phyloP scores from a whole-genome alignment of 2,329 filamentous ascomycete species.

The Stagonosporopsis rhizophila region DNA sequence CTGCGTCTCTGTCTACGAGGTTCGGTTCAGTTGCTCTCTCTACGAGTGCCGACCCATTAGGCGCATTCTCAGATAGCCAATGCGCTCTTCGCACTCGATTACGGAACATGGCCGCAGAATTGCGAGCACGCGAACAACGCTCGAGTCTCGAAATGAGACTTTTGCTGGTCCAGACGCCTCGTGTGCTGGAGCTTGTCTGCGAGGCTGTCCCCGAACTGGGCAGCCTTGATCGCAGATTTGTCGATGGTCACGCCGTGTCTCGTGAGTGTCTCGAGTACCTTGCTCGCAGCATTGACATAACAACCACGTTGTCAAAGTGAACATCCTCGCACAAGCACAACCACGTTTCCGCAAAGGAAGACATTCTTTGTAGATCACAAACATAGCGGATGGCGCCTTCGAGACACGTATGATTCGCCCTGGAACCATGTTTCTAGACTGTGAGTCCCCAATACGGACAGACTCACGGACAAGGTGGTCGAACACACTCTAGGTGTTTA shows the following conservation, averaged over 20 bases:
- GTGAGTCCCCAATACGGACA: background rate
- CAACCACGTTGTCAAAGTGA: background rate
- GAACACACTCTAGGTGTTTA: background rate
- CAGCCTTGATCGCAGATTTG: slow-evolving; percentile 13
- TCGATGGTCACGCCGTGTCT: slow-evolving; percentile 17
- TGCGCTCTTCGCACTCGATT: background rate
- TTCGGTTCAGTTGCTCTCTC: background rate
- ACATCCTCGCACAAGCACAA: background rate
- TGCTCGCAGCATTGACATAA: background rate
- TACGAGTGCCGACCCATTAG: background rate
- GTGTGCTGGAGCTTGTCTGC: background rate
- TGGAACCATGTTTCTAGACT: background rate
- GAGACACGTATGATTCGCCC: slow-evolving; percentile 8
- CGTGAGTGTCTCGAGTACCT: slow-evolving; percentile 20
- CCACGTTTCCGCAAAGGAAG: background rate
- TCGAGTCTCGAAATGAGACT: background rate
- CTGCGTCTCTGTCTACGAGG: background rate
- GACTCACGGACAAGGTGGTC: background rate
- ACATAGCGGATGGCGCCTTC: background rate
- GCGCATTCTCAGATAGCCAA: background rate
- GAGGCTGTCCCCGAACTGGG: slow-evolving; percentile 2
- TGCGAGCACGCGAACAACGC: background rate
- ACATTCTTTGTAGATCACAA: background rate
- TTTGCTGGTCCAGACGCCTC: background rate
- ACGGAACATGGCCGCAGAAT: background rate